Percentiles rank a stretch among this genome's conserved stretches.
Evolutionary conservation across 208 protist genomes (phyloP).

Genomic region (Leishmania lainsoni): DNA sequence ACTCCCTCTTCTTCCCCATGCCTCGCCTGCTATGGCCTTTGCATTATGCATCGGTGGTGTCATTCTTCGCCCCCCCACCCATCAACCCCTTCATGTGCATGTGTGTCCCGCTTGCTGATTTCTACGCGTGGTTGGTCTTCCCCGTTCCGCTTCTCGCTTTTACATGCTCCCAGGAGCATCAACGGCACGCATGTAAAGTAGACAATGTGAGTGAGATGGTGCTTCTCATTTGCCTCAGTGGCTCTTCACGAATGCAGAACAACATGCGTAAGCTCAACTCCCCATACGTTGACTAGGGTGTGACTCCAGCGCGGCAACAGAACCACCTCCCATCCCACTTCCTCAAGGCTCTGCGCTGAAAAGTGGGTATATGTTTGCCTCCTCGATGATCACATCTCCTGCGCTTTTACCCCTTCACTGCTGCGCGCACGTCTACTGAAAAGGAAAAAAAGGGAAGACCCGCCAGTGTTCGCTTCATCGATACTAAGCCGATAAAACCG

Average conservation of each 20-base stretch:
- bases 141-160: not conserved
- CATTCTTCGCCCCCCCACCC: not conserved
- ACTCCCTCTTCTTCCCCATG: too few relatives aligned
- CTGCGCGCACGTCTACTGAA: not conserved
- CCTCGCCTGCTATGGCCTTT: too few relatives aligned
- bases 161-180: too few relatives aligned
- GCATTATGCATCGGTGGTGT: not conserved
- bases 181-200: not conserved
- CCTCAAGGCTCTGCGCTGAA: not conserved
- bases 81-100: not conserved
- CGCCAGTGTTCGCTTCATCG: too few relatives aligned
- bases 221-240: not conserved
- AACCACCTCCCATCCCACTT: not conserved
- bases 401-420: not conserved
- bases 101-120: not conserved
- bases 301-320: not conserved
- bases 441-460: too few relatives aligned
- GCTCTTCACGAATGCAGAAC: not conserved
- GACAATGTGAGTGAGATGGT: too few relatives aligned
- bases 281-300: not conserved
- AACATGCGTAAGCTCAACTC: not conserved
- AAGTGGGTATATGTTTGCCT: not conserved
- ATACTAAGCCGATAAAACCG: not conserved
- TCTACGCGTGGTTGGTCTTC: not conserved
- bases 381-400: not conserved